A percentile compares a stretch with the other conserved stretches of the same genome.
phyloP scores from a whole-genome alignment of 2,329 filamentous ascomycete genomes.

The Bimuria novae-zelandiae region DNA sequence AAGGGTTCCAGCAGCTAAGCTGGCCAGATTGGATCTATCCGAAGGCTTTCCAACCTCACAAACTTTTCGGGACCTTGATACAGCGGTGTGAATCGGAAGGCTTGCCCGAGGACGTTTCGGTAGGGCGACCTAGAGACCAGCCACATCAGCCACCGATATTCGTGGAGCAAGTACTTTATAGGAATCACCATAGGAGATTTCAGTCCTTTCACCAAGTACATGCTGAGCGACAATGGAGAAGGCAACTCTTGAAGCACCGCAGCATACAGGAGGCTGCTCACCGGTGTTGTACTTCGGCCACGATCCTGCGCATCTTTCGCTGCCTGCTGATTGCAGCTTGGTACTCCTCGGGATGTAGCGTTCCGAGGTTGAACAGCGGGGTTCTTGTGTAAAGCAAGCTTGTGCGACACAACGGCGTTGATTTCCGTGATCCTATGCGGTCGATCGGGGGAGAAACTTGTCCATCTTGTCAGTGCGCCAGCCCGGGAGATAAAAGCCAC shows the following conservation, averaged over 20 bases:
- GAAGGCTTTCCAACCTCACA: no score
- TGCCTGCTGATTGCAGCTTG: constrained; percentile 7
- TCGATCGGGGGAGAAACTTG: constrained; percentile 2
- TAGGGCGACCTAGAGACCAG: not conserved
- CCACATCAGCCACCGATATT: not conserved
- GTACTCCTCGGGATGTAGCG: constrained; percentile 7
- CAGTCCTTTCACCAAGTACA: not conserved
- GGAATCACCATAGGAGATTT: not conserved
- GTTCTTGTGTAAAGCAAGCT: constrained; percentile 7
- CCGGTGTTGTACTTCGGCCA: not conserved
- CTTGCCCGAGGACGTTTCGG: no score
- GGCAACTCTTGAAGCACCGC: constrained; percentile 6
- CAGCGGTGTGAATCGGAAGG: no score
- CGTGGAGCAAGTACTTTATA: no score
- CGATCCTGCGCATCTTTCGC: constrained; percentile 15
- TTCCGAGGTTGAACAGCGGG: constrained; percentile 10
- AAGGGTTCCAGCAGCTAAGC: no score
- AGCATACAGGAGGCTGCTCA: not conserved
- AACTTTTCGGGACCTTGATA: no score
- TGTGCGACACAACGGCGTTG: not conserved
- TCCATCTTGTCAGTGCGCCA: not conserved
- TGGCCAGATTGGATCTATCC: no score
- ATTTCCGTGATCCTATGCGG: not conserved
- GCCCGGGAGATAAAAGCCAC: constrained; percentile 11
- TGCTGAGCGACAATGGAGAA: not conserved